Evolutionary conservation across 1,139 yeast genomes (phyloP).

Genomic region (Debaryomyces subglobosus): DNA sequence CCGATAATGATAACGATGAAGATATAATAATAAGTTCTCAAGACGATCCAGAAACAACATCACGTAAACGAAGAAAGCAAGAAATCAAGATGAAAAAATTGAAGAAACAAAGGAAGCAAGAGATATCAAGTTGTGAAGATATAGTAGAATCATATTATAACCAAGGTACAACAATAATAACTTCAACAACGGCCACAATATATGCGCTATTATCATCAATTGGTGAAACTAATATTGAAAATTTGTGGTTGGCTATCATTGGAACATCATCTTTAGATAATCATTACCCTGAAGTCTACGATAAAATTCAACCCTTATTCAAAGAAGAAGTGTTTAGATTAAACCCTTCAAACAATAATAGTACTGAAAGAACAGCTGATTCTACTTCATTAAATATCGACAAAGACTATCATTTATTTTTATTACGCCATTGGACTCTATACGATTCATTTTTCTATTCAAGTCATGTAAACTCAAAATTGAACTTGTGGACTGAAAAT

Average conservation of each 20-base stretch:
- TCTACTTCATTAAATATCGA: slow-evolving; percentile 68
- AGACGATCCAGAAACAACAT: slow-evolving; percentile 37
- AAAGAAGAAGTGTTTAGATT: slow-evolving; percentile 84
- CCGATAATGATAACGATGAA: slow-evolving; percentile 20
- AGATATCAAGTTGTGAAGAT: slow-evolving; percentile 56
- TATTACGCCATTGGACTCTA: slow-evolving; percentile 90
- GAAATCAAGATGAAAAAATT: slow-evolving; percentile 28
- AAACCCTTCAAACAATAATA: slow-evolving; percentile 31
- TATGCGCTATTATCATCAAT: slow-evolving; percentile 79
- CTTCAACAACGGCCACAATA: slow-evolving; percentile 77
- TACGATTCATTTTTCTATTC: slow-evolving; percentile 91
- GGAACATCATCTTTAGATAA: slow-evolving; percentile 85
- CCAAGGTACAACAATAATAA: slow-evolving; percentile 77
- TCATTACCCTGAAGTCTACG: slow-evolving; percentile 76
- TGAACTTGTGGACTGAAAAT: slow-evolving; percentile 88
- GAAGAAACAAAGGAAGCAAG: slow-evolving; percentile 34
- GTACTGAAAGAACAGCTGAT: slow-evolving; percentile 56
- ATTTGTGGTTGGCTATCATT: slow-evolving; percentile 84
- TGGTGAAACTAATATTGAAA: slow-evolving; percentile 60
- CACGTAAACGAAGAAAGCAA: slow-evolving; percentile 36
- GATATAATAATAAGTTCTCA: slow-evolving; percentile 28
- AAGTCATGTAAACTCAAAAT: slow-evolving; percentile 83
- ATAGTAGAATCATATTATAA: slow-evolving; percentile 71
- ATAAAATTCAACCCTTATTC: slow-evolving; percentile 69
- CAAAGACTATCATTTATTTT: slow-evolving; percentile 82